Evolutionary conservation across 305 asterid genomes (phyloP), one percentile per base, ranked within the genome.

Genomic region (Lippia alba): DNA sequence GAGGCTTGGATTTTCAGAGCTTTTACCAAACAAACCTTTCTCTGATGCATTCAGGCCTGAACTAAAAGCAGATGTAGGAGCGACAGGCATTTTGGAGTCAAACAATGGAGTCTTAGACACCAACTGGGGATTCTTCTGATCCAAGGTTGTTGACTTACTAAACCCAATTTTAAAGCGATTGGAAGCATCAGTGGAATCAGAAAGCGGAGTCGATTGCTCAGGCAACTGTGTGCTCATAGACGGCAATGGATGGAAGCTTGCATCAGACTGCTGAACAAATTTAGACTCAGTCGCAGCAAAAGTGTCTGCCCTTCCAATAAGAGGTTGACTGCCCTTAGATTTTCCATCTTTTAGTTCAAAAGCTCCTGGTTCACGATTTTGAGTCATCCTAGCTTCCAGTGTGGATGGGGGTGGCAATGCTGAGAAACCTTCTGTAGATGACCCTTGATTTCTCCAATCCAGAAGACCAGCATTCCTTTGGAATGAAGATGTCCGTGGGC

Each of bases 391-490:
- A 17, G 66, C 33, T 66, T 78, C 73, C 33, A 82, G 66, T 56
- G 70, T 20, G 75, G 84, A 71, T 61, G 80, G 73, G 61, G 69
- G 78, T 60, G 61, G 67, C 66, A 76, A 70, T 57, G 80, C 61
- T 57, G 78, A 65, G 64, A 60, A 71, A 15, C 53, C 64, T 56
- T 59, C 67, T 8, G 79, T 66, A 14, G 85, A 79, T 51, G 76
- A 70, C 19, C 19, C 67, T 76, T 77, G 80, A 64, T 60, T 65
- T 73, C 73, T 82, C 67, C 57, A 77, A 40, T 78, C 85, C 76
- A 77, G 69, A 65, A 56, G 69, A 51, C 48, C 81, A 71, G 77
- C 75, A 77, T 85, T 76, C 86, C 73, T 80, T 44, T 44, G 86
- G 82, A 16, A 57, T 54, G 70, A 71, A 45, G 84, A 71, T 48